These are phyloP conservation scores for Chiua virens DNA, from an alignment of 768 basidiomycete genomes.

Conservation along the genomic window DNA sequence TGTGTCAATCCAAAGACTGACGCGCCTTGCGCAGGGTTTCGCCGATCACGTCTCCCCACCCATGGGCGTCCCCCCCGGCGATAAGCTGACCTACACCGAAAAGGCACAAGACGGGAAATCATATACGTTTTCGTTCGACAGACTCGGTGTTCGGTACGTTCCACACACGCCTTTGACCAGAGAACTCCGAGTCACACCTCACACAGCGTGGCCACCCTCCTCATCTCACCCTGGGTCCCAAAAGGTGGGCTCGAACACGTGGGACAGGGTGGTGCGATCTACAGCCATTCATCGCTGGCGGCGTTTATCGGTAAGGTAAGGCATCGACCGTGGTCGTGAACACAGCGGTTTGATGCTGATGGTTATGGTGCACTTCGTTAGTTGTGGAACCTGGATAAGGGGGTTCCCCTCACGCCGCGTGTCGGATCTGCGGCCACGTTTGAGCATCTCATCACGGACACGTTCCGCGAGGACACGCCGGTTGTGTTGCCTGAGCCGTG, in stretches of 20 bases:
- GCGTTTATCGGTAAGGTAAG: conserved; percentile 22
- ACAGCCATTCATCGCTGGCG: conserved; percentile 24
- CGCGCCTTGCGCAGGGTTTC: conserved; percentile 8
- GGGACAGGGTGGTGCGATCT: conserved; percentile 5
- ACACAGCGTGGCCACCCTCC: conserved; percentile 20
- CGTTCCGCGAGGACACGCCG: conserved; percentile 18
- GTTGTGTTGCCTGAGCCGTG: conserved; percentile 17
- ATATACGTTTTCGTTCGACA: conserved; percentile 24
- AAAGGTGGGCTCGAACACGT: conserved; percentile 17
- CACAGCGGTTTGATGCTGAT: neutral
- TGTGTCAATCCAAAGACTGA: neutral
- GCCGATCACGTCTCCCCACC: conserved; percentile 26
- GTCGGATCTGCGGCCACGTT: conserved; percentile 20
- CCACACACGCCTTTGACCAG: neutral
- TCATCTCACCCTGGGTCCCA: conserved; percentile 25
- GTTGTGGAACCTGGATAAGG: conserved; percentile 27
- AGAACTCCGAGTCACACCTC: too few relatives aligned
- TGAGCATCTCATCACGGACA: conserved; percentile 25
- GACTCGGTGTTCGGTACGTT: conserved; percentile 25
- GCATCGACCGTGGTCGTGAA: neutral
- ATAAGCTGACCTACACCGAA: conserved; percentile 25
- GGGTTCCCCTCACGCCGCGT: conserved; percentile 21
- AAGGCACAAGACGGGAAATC: conserved; percentile 12
- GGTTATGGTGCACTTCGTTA: neutral
- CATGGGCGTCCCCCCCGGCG: conserved; percentile 21